Base-by-base conservation (phyloP, 2,329 filamentous ascomycete species). In the Xylariaceae sp. region DNA sequence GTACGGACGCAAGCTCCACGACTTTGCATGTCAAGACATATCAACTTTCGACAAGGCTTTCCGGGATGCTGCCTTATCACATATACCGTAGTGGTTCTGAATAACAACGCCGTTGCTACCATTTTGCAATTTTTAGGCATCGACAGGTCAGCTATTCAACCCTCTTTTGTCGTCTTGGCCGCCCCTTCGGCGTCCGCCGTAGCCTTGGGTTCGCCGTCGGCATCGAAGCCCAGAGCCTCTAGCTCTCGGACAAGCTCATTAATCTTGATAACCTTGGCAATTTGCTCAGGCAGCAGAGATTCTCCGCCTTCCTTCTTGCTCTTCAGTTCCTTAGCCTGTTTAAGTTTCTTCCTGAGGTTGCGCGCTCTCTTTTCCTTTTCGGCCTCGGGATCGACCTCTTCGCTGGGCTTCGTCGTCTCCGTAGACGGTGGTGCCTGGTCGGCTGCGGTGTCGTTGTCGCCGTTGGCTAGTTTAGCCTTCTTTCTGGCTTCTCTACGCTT, bases 261-360 rank as follows among this genome's bases (percentile, higher is more conserved):
- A 70, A 99, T 96, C 73, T 94, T 95, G 70, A 96, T 95, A 53
- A 99, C 89, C 75, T 99, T 99, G 64, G 92, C 91, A 60, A 97
- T 87, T 74, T 99, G 94, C 74, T 99, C 94, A 0, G 91, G 92
- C 30, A 97, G 77, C 57, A 99, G 74, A 3, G 83, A 79, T 68
- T 89, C 87, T 26, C 94, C 94, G 53, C 84, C 85, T 29, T 95
- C 89, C 72, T 95, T 95, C 79, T 96, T 96, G 65, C 85, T 86
- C 69, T 90, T 87, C 51, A 99, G 78, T 2, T 97, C 94, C 63
- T 85, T 87, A 3, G 94, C 92, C 71, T 99, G 94, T 66, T 92
- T 88, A 57, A 99, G 76, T 73, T 97, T 99, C 79, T 99, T 99
- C 70, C 87, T 88, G 44, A 97, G 74, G 66, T 89, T 95, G 60